A percentile compares a stretch with the other conserved stretches of the same genome.
Evolutionary conservation across 208 protist species (phyloP).

Genomic region (Trypanosoma rangeli): DNA sequence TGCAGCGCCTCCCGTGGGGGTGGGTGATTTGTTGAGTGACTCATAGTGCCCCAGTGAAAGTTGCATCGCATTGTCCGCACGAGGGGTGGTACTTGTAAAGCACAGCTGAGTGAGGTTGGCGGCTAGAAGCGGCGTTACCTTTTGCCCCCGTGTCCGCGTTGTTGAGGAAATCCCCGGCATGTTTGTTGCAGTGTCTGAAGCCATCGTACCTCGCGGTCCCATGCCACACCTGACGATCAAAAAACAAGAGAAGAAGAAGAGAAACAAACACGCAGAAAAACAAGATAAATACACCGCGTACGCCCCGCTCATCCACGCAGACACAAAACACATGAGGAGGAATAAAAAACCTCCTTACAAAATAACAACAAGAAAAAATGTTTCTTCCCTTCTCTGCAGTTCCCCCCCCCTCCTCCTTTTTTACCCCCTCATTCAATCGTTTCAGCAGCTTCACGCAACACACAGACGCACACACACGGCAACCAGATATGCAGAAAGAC

Average conservation of each 20-base stretch:
- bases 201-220: background rate
- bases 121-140: background rate
- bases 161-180: background rate
- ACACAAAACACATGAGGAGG: no score
- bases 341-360: background rate
- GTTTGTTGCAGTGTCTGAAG: background rate
- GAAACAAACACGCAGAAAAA: background rate
- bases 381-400: background rate
- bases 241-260: background rate
- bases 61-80: background rate
- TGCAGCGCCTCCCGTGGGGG: background rate
- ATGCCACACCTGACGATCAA: background rate
- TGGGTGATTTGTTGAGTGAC: background rate
- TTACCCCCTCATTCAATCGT: background rate
- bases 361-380: slow-evolving; percentile 1
- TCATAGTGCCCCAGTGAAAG: background rate
- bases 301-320: no score
- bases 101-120: background rate
- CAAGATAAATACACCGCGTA: no score
- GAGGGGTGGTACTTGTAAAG: background rate
- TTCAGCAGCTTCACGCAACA: background rate
- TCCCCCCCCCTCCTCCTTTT: no score
- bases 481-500: background rate
- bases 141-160: background rate
- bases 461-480: background rate